Conservation (phyloP, 2,329 filamentous ascomycete genomes). For the Penicillium verrucosum region DNA sequence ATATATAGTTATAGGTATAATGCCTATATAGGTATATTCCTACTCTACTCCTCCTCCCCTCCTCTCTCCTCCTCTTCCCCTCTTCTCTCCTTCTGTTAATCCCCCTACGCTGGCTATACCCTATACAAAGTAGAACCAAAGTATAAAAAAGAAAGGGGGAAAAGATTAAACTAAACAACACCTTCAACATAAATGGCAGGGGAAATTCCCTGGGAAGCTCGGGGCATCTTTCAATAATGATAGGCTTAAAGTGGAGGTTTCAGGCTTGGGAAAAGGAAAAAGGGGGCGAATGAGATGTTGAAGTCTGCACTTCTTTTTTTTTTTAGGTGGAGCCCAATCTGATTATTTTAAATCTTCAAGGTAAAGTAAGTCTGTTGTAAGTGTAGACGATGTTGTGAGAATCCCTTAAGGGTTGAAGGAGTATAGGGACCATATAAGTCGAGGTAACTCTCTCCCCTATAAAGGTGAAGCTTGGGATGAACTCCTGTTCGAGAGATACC, state of each 20-base stretch:
- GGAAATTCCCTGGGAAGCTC: neutral
- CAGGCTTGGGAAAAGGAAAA: neutral
- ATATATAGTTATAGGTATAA: no score
- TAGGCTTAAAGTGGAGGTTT: conserved; percentile 2
- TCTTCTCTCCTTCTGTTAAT: neutral
- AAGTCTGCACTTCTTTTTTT: neutral
- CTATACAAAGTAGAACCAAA: neutral
- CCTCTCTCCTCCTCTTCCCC: neutral
- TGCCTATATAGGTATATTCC: no score
- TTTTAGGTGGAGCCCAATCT: neutral
- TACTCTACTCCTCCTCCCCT: neutral
- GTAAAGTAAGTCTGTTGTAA: no score
- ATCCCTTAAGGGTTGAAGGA: neutral
- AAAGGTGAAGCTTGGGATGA: conserved; percentile 1
- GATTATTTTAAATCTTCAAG: neutral
- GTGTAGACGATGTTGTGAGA: no score
- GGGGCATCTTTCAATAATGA: conserved; percentile 3
- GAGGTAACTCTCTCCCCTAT: neutral
- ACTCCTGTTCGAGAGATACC: neutral
- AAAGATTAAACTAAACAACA: neutral
- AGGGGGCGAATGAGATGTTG: neutral
- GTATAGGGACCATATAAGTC: no score
- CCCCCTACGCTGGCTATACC: neutral
- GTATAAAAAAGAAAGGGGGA: neutral
- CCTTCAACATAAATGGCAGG: neutral